Percentiles rank a stretch among this genome's conserved stretches.
Conservation (phyloP, 129 eudicot genomes). For the Saposhnikovia divaricata region DNA sequence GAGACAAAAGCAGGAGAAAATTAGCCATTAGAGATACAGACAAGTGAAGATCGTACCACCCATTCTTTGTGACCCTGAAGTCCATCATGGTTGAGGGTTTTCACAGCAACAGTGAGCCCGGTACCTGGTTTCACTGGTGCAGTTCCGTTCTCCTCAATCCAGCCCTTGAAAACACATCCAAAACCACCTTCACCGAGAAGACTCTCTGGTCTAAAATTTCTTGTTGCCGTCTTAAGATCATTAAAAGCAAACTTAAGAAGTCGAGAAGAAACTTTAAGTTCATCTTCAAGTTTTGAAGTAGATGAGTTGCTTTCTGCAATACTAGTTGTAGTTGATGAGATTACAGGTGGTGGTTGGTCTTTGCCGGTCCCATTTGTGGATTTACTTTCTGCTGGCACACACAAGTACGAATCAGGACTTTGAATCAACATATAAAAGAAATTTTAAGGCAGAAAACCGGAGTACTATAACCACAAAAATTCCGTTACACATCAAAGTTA, state of each 20-base stretch:
- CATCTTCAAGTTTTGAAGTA: conserved; percentile 60
- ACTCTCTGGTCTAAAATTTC: conserved; percentile 87
- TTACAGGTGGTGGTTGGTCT: conserved; percentile 49
- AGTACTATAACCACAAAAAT: not conserved
- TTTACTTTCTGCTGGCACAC: conserved; percentile 41
- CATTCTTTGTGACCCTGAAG: conserved; percentile 98
- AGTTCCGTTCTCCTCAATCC: conserved; percentile 94
- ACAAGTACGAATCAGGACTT: not conserved
- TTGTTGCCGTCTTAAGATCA: conserved; percentile 73
- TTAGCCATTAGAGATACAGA: not conserved
- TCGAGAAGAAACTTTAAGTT: conserved; percentile 65
- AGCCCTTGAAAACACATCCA: conserved; percentile 93
- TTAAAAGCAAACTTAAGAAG: conserved; percentile 73
- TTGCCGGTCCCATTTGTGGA: conserved; percentile 44
- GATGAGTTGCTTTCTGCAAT: conserved; percentile 52
- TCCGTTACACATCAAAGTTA: not conserved
- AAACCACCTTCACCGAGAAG: conserved; percentile 92
- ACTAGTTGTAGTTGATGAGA: conserved; percentile 62
- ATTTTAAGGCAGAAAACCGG: not conserved
- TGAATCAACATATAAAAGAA: conserved; percentile 1
- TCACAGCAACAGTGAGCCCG: conserved; percentile 92
- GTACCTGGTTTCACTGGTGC: conserved; percentile 96
- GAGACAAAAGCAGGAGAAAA: not conserved
- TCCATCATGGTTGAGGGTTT: conserved; percentile 90
- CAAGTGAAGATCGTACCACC: conserved; percentile 49